These are phyloP conservation scores for Aphanomyces invadans DNA, from an alignment of 352 stramenopile species.

Conservation along the genomic window DNA sequence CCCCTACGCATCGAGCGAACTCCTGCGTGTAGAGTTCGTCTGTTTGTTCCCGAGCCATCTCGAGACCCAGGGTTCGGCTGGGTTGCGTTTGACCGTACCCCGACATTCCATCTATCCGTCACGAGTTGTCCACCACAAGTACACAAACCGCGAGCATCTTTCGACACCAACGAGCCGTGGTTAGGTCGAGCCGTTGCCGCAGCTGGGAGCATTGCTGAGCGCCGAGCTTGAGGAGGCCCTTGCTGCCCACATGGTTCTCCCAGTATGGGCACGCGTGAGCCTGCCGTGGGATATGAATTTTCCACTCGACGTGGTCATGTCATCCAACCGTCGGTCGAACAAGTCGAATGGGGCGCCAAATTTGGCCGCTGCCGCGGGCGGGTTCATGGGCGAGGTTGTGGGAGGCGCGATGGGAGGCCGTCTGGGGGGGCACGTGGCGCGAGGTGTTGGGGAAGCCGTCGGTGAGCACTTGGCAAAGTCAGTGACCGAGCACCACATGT, in stretches of 20 bases:
- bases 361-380: not conserved
- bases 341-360: not conserved
- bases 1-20: not conserved
- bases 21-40: not conserved
- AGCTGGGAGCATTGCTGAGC: not conserved
- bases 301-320: not conserved
- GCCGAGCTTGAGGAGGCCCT: not conserved
- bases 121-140: not conserved
- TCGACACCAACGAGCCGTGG: not conserved
- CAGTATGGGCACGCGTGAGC: not conserved
- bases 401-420: not conserved
- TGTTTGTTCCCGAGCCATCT: not conserved
- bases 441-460: not conserved
- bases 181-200: not conserved
- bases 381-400: not conserved
- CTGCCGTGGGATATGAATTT: not conserved
- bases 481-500: not conserved
- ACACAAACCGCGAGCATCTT: not conserved
- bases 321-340: not conserved
- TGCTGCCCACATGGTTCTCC: not conserved
- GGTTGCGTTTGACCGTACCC: not conserved
- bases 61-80: not conserved
- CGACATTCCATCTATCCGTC: not conserved
- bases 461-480: constrained; percentile 8
- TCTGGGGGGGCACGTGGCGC: constrained; percentile 3